These are phyloP conservation scores for Backusella macrospora DNA, from an alignment of 192 early-diverging fungal species.

Conservation along the genomic window DNA sequence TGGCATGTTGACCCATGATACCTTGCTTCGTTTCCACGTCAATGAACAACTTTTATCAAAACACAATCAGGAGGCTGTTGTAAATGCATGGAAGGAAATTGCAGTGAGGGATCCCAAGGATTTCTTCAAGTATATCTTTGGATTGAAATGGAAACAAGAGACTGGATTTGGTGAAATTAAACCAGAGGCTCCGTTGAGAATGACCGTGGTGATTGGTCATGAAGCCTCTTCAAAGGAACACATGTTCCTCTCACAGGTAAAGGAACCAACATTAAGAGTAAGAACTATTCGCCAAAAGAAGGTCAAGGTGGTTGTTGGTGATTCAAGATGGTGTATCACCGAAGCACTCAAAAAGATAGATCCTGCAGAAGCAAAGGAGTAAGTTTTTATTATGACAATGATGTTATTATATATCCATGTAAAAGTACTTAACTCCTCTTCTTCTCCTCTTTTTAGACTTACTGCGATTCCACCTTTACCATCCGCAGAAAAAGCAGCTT, in stretches of 20 bases:
- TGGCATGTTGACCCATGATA: slow-evolving; percentile 45
- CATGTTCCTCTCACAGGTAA: slow-evolving; percentile 59
- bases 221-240: slow-evolving; percentile 59
- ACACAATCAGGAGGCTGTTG: background rate
- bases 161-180: slow-evolving; percentile 44
- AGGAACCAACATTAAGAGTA: slow-evolving; percentile 57
- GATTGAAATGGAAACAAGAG: slow-evolving; percentile 34
- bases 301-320: slow-evolving; percentile 45
- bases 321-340: slow-evolving; percentile 47
- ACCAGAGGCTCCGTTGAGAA: slow-evolving; percentile 43
- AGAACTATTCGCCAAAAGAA: slow-evolving; percentile 56
- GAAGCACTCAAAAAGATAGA: slow-evolving; percentile 47
- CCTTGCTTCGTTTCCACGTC: slow-evolving; percentile 37
- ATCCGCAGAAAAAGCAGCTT: background rate
- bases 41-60: background rate
- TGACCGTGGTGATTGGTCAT: slow-evolving; percentile 58
- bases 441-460: slow-evolving; percentile 7
- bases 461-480: slow-evolving; percentile 27
- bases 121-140: slow-evolving; percentile 52
- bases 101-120: slow-evolving; percentile 61
- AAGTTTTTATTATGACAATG: slow-evolving; percentile 15
- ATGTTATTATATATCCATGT: no score
- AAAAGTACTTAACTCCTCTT: background rate
- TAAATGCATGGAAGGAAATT: background rate
- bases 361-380: slow-evolving; percentile 49